These are phyloP conservation scores for Pyrrhoderma lamaoense DNA, from an alignment of 1,284 basidiomycete genomes.

Conservation along the genomic window DNA sequence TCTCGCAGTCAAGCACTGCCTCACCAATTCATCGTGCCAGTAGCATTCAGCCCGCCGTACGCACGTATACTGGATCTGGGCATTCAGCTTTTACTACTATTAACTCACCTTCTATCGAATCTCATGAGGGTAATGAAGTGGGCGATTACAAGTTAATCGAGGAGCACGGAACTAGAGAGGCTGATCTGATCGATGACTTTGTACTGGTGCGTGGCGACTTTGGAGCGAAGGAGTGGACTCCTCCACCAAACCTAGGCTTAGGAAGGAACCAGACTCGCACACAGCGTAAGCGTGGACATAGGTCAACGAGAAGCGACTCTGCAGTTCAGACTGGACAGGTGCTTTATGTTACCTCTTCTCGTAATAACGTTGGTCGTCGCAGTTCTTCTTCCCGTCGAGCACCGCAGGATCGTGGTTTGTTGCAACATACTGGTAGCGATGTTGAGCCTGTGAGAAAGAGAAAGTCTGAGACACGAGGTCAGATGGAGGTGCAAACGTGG, in stretches of 20 bases:
- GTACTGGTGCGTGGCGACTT: constrained; percentile 13
- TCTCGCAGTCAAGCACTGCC: constrained; percentile 21
- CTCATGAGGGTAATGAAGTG: too few species aligned
- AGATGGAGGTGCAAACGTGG: not conserved
- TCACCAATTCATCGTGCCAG: not conserved
- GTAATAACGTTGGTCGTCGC: too few species aligned
- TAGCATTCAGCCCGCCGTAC: too few species aligned
- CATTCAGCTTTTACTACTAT: too few species aligned
- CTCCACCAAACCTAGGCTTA: not conserved
- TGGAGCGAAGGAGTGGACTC: constrained; percentile 10
- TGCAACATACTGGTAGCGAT: too few species aligned
- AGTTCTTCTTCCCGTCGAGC: too few species aligned
- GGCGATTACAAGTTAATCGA: not conserved
- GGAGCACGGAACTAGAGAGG: not conserved
- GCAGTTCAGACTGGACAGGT: not conserved
- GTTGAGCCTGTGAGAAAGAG: too few species aligned
- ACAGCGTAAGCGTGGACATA: constrained; percentile 8
- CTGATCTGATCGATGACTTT: constrained; percentile 1
- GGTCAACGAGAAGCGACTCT: constrained; percentile 13
- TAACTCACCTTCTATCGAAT: too few species aligned
- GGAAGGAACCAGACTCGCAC: too few species aligned
- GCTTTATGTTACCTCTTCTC: not conserved
- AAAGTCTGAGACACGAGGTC: too few species aligned
- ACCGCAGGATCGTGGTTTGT: too few species aligned
- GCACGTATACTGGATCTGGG: too few species aligned